Evolutionary conservation across 2,329 filamentous ascomycete species (phyloP).

Genomic region (Talaromyces sp.): DNA sequence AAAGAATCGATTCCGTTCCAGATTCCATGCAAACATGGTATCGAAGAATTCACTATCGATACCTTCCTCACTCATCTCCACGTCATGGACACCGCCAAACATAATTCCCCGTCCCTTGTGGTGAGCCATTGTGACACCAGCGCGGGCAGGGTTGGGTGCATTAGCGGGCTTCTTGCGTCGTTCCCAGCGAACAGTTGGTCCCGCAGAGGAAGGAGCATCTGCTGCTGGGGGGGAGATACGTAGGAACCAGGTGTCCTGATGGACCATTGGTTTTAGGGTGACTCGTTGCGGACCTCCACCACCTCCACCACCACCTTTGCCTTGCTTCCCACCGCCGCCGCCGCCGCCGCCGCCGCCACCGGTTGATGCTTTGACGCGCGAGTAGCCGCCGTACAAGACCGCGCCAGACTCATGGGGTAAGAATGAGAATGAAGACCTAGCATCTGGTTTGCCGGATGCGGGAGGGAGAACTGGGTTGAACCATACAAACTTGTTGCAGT

Average conservation of each 20-base stretch:
- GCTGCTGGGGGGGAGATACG: slow-evolving; percentile 70
- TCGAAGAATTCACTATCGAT: slow-evolving; percentile 99
- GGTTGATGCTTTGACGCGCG: slow-evolving; percentile 73
- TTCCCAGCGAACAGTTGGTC: slow-evolving; percentile 83
- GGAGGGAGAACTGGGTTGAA: slow-evolving; percentile 71
- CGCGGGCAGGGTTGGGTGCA: slow-evolving; percentile 75
- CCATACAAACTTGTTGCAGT: slow-evolving; percentile 85
- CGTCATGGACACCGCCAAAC: slow-evolving; percentile 93
- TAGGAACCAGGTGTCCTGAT: slow-evolving; percentile 93
- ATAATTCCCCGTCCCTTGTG: slow-evolving; percentile 90
- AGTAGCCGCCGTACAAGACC: slow-evolving; percentile 90
- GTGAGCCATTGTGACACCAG: slow-evolving; percentile 88
- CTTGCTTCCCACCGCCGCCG: slow-evolving; percentile 60
- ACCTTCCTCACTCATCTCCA: slow-evolving; percentile 86
- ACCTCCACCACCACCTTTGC: slow-evolving; percentile 33
- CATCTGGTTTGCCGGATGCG: slow-evolving; percentile 82
- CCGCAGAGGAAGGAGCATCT: slow-evolving; percentile 64
- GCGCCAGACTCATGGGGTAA: slow-evolving; percentile 88
- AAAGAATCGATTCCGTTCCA: slow-evolving; percentile 94
- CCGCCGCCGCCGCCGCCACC: slow-evolving; percentile 53
- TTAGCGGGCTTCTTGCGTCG: slow-evolving; percentile 90
- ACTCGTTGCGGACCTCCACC: slow-evolving; percentile 57
- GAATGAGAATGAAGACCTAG: slow-evolving; percentile 87
- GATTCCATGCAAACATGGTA: slow-evolving; percentile 85
- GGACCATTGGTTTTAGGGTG: slow-evolving; percentile 79